A percentile compares a stretch with the other conserved stretches of the same genome.
Evolutionary conservation across 192 early-diverging fungal species (phyloP).

Genomic region (Coemansia aciculifera): DNA sequence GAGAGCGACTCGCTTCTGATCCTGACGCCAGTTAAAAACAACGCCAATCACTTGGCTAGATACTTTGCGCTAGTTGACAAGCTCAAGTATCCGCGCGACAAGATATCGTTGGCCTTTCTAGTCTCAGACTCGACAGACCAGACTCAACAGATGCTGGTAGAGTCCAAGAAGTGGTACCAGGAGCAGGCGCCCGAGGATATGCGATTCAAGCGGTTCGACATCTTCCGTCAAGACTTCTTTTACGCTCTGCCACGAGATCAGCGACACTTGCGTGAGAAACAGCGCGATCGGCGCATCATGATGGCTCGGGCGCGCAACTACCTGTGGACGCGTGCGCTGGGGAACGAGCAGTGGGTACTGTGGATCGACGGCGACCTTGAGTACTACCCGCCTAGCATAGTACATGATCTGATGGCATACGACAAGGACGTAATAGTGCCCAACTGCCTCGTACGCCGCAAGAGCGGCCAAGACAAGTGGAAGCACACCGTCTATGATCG

Average conservation of each 20-base stretch:
- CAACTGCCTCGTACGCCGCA: slow-evolving; percentile 56
- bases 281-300: slow-evolving; percentile 59
- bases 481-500: slow-evolving; percentile 64
- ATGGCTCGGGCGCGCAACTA: slow-evolving; percentile 67
- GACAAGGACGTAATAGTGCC: slow-evolving; percentile 71
- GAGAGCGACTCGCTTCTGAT: slow-evolving; percentile 57
- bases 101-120: slow-evolving; percentile 68
- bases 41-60: slow-evolving; percentile 56
- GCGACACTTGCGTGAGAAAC: slow-evolving; percentile 62
- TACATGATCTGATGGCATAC: slow-evolving; percentile 61
- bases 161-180: slow-evolving; percentile 47
- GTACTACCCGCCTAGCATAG: slow-evolving; percentile 61
- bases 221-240: slow-evolving; percentile 63
- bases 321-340: slow-evolving; percentile 59
- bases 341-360: slow-evolving; percentile 68
- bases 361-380: slow-evolving; percentile 76
- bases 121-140: slow-evolving; percentile 63
- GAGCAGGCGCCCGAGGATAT: slow-evolving; percentile 42
- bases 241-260: slow-evolving; percentile 54
- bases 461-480: slow-evolving; percentile 47
- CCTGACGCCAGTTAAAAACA: slow-evolving; percentile 67
- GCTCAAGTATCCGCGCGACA: slow-evolving; percentile 61
- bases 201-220: slow-evolving; percentile 60
- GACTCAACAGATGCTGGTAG: slow-evolving; percentile 58
- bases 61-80: slow-evolving; percentile 63